Conservation (phyloP, 2,329 filamentous ascomycete genomes). For the Trichoderma brevicompactum region DNA sequence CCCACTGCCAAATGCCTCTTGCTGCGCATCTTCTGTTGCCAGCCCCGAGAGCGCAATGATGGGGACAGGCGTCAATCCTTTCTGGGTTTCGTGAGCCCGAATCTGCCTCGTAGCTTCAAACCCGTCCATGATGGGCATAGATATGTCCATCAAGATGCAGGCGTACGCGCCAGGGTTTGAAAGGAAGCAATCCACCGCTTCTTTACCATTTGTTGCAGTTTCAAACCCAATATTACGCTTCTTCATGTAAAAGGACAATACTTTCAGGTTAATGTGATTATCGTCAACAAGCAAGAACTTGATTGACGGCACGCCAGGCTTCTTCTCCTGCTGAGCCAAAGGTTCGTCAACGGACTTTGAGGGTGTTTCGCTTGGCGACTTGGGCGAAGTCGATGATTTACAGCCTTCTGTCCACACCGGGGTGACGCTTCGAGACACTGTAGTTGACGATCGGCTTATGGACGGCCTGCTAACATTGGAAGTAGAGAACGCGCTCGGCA, state of each 20-base stretch:
- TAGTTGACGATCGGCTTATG: background rate
- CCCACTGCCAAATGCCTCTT: conserved; percentile 55
- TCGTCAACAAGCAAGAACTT: conserved; percentile 42
- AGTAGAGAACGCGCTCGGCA: conserved; percentile 1
- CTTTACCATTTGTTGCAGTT: conserved; percentile 37
- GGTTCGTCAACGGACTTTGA: background rate
- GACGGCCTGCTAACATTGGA: conserved; percentile 3
- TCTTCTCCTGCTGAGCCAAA: background rate
- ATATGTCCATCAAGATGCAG: conserved; percentile 51
- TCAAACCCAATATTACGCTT: conserved; percentile 35
- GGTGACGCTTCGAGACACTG: background rate
- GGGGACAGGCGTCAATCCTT: conserved; percentile 44
- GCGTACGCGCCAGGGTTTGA: conserved; percentile 29
- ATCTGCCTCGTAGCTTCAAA: conserved; percentile 53
- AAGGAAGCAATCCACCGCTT: conserved; percentile 37
- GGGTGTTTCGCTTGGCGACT: background rate
- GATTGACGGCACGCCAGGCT: conserved; percentile 28
- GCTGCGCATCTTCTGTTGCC: conserved; percentile 50
- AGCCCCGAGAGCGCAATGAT: conserved; percentile 58
- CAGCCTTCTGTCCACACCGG: background rate
- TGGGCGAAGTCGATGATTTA: background rate
- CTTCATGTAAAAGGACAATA: conserved; percentile 38
- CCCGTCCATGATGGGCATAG: conserved; percentile 59
- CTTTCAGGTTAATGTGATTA: conserved; percentile 44
- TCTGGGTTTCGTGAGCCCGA: conserved; percentile 48